A percentile compares a stretch with the other conserved stretches of the same genome.
Evolutionary conservation across 1,284 basidiomycete species (phyloP).

Genomic region (Phellinidium pouzarii): DNA sequence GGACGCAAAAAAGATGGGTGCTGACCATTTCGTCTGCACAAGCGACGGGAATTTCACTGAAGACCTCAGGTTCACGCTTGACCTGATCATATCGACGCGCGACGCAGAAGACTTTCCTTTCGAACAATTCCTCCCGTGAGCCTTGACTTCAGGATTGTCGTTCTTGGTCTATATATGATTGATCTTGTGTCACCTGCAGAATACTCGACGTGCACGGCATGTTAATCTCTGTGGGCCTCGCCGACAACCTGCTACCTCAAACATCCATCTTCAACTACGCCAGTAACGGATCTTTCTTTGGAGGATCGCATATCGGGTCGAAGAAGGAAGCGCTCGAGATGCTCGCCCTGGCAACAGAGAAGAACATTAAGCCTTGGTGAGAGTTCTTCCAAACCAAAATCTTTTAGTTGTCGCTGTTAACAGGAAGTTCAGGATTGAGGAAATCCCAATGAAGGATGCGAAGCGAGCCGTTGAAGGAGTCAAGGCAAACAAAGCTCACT

Average conservation of each 20-base stretch:
- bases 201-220: constrained; percentile 17
- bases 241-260: constrained; percentile 6
- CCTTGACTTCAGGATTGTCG: constrained; percentile 32
- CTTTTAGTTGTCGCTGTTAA: background rate
- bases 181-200: background rate
- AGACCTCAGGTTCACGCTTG: constrained; percentile 30
- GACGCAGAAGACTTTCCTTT: constrained; percentile 24
- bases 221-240: constrained; percentile 16
- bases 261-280: background rate
- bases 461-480: constrained; percentile 47
- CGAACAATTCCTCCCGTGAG: constrained; percentile 31
- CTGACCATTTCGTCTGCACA: constrained; percentile 33
- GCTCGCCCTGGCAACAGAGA: constrained; percentile 28
- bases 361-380: constrained; percentile 32
- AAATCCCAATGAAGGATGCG: constrained; percentile 53
- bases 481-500: constrained; percentile 45
- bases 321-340: constrained; percentile 17
- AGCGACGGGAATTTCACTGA: constrained; percentile 26
- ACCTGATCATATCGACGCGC: constrained; percentile 42
- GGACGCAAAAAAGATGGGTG: constrained; percentile 43
- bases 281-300: constrained; percentile 13
- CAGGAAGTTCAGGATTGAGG: constrained; percentile 30
- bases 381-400: background rate
- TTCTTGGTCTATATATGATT: constrained; percentile 22
- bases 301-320: constrained; percentile 15